A percentile compares a stretch with the other conserved stretches of the same genome.
phyloP scores from a whole-genome alignment of 345 rosid species.

The Rhodomyrtus tomentosa region DNA sequence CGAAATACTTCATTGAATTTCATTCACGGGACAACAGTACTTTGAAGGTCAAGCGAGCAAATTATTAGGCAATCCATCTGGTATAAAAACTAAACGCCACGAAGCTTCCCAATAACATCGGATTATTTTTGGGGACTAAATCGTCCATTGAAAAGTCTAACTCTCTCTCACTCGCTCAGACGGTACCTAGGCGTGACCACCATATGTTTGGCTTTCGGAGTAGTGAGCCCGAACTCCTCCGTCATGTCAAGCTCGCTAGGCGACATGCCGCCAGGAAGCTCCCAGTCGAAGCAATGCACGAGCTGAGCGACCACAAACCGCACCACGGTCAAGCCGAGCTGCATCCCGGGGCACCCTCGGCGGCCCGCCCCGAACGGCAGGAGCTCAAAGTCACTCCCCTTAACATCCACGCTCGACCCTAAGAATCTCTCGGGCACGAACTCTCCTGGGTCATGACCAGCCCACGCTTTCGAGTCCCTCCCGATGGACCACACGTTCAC shows the following conservation, averaged over 20 bases:
- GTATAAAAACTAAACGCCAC: not conserved
- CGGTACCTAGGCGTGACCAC: no score
- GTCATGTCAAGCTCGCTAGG: no score
- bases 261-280: no score
- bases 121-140: not conserved
- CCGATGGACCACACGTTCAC: constrained; percentile 32
- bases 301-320: no score
- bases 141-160: not conserved
- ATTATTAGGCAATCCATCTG: not conserved
- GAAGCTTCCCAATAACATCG: not conserved
- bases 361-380: no score
- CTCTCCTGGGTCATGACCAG: constrained; percentile 6
- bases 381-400: no score
- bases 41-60: not conserved
- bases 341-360: no score
- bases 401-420: no score
- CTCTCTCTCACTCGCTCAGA: not conserved
- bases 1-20: not conserved
- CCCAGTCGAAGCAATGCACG: no score
- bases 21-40: not conserved
- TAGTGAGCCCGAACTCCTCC: no score
- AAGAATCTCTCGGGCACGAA: constrained; percentile 34
- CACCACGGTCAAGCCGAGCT: no score
- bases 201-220: no score
- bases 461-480: constrained; percentile 21